Percentiles rank a stretch among this genome's conserved stretches.
Conservation (phyloP, 1,284 basidiomycete genomes). For the Amylostereum chailletii region DNA sequence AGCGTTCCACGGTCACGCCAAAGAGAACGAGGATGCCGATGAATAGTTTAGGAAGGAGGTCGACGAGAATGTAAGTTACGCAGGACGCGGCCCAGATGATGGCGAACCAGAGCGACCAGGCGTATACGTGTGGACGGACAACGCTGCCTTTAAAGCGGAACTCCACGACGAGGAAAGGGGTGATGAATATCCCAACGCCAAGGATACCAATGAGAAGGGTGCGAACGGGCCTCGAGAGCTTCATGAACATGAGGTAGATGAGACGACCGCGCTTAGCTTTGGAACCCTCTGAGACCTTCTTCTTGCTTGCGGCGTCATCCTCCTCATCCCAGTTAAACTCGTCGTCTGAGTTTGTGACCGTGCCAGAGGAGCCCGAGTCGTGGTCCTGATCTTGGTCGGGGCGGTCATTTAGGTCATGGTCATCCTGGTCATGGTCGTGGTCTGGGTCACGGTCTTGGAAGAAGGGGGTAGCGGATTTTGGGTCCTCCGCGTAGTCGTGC, state of each 20-base stretch:
- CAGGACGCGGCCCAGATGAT: conserved; percentile 62
- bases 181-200: conserved; percentile 56
- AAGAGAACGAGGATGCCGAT: conserved; percentile 45
- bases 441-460: too few relatives aligned
- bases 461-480: not conserved
- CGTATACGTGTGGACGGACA: conserved; percentile 46
- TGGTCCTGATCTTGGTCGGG: conserved; percentile 21
- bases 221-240: conserved; percentile 51
- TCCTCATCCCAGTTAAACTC: conserved; percentile 67
- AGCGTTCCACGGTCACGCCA: conserved; percentile 52
- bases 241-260: conserved; percentile 59
- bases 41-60: conserved; percentile 49
- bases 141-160: conserved; percentile 44
- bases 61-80: conserved; percentile 54
- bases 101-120: conserved; percentile 68
- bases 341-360: conserved; percentile 54
- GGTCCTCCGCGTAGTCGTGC: not conserved
- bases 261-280: conserved; percentile 46
- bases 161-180: conserved; percentile 60
- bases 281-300: conserved; percentile 11
- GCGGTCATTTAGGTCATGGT: not conserved
- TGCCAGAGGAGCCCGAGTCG: conserved; percentile 15
- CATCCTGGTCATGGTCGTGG: not conserved
- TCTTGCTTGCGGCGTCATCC: conserved; percentile 30
- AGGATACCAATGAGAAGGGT: conserved; percentile 45